These are phyloP conservation scores for Castanea sativa DNA, from an alignment of 306 rosid genomes.

Conservation along the genomic window DNA sequence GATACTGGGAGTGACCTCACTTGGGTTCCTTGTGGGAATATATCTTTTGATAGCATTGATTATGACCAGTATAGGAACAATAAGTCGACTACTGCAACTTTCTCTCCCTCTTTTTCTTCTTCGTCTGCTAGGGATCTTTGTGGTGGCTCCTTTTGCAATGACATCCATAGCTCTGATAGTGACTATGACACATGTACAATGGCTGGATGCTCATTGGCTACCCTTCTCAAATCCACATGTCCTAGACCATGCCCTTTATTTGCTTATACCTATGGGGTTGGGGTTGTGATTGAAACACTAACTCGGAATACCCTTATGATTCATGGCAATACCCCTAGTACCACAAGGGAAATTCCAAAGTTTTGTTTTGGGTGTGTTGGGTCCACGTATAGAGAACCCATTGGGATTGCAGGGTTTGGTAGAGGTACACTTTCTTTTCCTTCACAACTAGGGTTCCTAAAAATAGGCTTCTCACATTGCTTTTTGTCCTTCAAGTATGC, in stretches of 20 bases:
- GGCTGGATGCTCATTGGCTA: conserved; percentile 42
- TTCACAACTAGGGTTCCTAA: conserved; percentile 46
- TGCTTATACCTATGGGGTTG: conserved; percentile 49
- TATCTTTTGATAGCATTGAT: conserved; percentile 47
- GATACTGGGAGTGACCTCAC: conserved; percentile 63
- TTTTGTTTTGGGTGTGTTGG: conserved; percentile 58
- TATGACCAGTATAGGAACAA: conserved; percentile 36
- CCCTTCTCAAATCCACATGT: conserved; percentile 39
- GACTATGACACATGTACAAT: conserved; percentile 42
- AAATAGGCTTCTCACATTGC: conserved; percentile 52
- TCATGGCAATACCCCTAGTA: conserved; percentile 29
- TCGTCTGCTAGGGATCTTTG: conserved; percentile 45
- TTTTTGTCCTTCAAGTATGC: conserved; percentile 54
- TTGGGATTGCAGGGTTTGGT: conserved; percentile 60
- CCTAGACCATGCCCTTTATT: conserved; percentile 55
- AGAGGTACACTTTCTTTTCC: conserved; percentile 49
- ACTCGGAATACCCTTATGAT: conserved; percentile 37
- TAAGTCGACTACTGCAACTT: conserved; percentile 16
- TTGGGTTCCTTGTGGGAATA: conserved; percentile 60
- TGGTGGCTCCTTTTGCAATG: conserved; percentile 36
- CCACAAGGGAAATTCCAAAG: conserved; percentile 27
- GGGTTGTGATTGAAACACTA: conserved; percentile 37
- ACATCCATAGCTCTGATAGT: conserved; percentile 53
- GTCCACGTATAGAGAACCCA: conserved; percentile 44
- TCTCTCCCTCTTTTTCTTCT: conserved; percentile 46